Evolutionary conservation across 805 yeast genomes (phyloP), one percentile per base, ranked within the genome.

Genomic region (Vanderwaltozyma polyspora): DNA sequence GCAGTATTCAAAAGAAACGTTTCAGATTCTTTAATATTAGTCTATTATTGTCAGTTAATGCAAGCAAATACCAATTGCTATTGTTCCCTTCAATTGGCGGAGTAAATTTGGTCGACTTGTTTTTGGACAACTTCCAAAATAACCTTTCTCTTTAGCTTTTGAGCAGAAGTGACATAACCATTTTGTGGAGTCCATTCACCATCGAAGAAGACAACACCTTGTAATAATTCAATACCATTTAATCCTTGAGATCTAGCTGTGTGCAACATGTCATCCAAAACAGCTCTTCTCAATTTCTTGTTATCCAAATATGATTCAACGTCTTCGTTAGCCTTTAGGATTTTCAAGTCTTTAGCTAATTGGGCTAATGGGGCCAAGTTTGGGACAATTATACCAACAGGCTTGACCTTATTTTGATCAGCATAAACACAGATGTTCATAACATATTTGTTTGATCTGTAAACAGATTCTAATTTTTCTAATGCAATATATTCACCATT

Each of bases 181-280:
- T 76, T 83, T 61, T 85, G 91, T 28, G 98, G 97, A 27, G 97
- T 91, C 97, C 98, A 91, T 66, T 91, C 98, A 34, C 76, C 89
- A 44, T 83, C 87, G 38, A 76, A 69, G 40, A 91, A 59, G 11
- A 80, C 85, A 41, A 80, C 68, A 46, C 87, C 94, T 44, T 74
- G 74, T 37, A 91, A 55, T 44, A 89, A 66, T 63, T 91, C 97
- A 46, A 85, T 87, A 39, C 95, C 94, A 32, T 61, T 66, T 45
- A 91, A 72, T 8, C 94, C 95, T 56, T 79, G 87, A 14, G 72
- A 47, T 60, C 73, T 78, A 48, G 86, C 98, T 7, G 95, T 83
- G 18, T 70, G 69, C 35, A 81, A 52, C 39, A 91, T 59, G 12
- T 76, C 62, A 44, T 78, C 66, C 33, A 66, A 63, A 19, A 84